phyloP scores from a whole-genome alignment of 2,329 filamentous ascomycete genomes.

The Leptodontidium sp. region DNA sequence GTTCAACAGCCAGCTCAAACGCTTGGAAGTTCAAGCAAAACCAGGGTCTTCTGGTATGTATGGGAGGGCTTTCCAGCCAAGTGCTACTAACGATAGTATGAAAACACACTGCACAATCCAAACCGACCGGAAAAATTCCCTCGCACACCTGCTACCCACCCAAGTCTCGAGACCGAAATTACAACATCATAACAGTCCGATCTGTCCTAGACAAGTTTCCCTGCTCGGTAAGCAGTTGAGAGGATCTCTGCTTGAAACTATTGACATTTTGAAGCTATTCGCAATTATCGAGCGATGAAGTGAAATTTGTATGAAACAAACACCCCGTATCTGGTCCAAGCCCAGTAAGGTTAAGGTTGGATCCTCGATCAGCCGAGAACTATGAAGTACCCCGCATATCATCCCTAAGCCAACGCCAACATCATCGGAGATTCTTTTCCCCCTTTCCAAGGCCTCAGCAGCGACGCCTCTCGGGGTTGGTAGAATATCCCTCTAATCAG shows the following conservation, averaged over 20 bases:
- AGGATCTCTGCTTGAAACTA: not conserved
- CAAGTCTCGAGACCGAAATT: not conserved
- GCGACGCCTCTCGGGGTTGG: not conserved
- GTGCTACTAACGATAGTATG: not conserved
- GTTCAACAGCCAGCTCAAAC: no score
- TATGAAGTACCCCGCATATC: conserved; percentile 9
- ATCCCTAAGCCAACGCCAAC: not conserved
- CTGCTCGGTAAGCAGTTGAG: no score
- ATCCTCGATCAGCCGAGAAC: conserved; percentile 11
- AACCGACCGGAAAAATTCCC: not conserved
- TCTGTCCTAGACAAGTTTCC: not conserved
- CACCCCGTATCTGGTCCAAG: not conserved
- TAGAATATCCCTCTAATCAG: conserved; percentile 21
- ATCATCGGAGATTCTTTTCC: conserved; percentile 17
- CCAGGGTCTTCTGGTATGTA: no score
- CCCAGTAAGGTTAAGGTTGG: not conserved
- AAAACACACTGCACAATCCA: not conserved
- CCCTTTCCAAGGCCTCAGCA: conserved; percentile 1
- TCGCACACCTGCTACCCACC: not conserved
- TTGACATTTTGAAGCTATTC: not conserved
- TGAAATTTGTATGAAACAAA: no score
- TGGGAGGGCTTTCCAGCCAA: no score
- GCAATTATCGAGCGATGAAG: no score
- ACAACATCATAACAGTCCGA: not conserved
- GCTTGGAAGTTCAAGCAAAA: no score